phyloP scores from a whole-genome alignment of 257 asterid species.

The Penstemon davidsonii region DNA sequence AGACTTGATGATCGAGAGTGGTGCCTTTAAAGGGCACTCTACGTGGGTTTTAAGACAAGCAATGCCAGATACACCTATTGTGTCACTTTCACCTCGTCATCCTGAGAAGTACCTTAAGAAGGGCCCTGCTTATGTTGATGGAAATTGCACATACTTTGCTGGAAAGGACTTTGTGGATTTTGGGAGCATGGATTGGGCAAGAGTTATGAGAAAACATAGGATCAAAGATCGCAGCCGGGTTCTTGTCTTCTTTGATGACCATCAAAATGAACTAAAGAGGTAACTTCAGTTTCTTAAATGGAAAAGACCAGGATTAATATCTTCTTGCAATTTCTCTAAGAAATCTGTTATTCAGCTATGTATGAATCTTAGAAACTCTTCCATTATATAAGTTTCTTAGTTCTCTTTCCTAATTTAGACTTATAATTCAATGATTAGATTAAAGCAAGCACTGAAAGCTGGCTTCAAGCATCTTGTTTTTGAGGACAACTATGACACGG shows the following conservation, averaged over 20 bases:
- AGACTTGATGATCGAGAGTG: conserved; percentile 91
- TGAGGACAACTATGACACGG: conserved; percentile 98
- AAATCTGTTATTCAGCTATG: too few species aligned
- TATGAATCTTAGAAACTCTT: background rate
- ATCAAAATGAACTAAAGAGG: conserved; percentile 97
- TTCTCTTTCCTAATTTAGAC: conserved; percentile 5
- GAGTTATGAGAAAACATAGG: conserved; percentile 69
- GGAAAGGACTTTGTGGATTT: conserved; percentile 96
- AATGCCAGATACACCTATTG: conserved; percentile 78
- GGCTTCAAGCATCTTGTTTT: conserved; percentile 94
- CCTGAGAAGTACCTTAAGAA: conserved; percentile 93
- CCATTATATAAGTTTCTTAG: background rate
- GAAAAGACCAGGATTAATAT: background rate
- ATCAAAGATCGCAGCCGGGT: conserved; percentile 69
- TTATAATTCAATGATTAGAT: conserved; percentile 41
- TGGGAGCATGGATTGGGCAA: conserved; percentile 91
- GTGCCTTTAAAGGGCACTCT: conserved; percentile 98
- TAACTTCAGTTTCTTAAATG: conserved; percentile 27
- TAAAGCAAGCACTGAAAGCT: conserved; percentile 97
- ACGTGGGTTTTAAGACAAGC: conserved; percentile 99
- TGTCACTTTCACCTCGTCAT: conserved; percentile 93
- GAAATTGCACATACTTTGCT: conserved; percentile 90
- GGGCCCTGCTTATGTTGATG: conserved; percentile 98
- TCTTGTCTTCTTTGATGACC: conserved; percentile 95
- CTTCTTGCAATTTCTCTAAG: background rate